These are phyloP conservation scores for Phylloporus sp. DNA, from an alignment of 768 basidiomycete genomes.

Conservation along the genomic window DNA sequence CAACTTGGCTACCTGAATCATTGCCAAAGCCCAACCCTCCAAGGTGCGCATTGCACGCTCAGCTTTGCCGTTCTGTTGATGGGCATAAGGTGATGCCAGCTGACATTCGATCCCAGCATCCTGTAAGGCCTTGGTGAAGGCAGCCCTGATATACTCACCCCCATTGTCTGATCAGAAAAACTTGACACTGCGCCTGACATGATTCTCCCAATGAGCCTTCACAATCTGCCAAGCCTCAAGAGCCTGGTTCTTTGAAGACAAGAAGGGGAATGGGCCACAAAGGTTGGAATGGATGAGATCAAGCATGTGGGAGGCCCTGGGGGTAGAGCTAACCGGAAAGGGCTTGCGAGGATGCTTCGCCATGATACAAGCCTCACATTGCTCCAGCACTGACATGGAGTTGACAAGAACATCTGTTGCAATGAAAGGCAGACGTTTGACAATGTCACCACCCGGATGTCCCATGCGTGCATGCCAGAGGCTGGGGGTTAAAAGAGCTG, in stretches of 20 bases:
- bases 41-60: slow-evolving; percentile 28
- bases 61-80: slow-evolving; percentile 22
- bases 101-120: slow-evolving; percentile 12
- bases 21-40: background rate
- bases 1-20: slow-evolving; percentile 18
- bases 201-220: background rate
- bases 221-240: background rate
- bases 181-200: background rate
- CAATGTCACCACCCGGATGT: too few relatives aligned
- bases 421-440: too few relatives aligned
- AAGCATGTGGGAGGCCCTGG: slow-evolving; percentile 2
- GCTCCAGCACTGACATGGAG: background rate
- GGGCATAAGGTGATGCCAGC: background rate
- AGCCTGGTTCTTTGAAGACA: background rate
- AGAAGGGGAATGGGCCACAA: slow-evolving; percentile 23
- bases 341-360: background rate
- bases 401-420: too few relatives aligned
- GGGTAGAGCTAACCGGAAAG: background rate
- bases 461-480: too few relatives aligned
- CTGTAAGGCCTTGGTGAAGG: background rate
- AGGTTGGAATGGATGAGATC: slow-evolving; percentile 26
- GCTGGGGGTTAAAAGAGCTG: too few relatives aligned
- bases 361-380: background rate
- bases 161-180: background rate
- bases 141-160: background rate